Evolutionary conservation across 169 alveolate species (phyloP).

Genomic region (Plasmodium inui): DNA sequence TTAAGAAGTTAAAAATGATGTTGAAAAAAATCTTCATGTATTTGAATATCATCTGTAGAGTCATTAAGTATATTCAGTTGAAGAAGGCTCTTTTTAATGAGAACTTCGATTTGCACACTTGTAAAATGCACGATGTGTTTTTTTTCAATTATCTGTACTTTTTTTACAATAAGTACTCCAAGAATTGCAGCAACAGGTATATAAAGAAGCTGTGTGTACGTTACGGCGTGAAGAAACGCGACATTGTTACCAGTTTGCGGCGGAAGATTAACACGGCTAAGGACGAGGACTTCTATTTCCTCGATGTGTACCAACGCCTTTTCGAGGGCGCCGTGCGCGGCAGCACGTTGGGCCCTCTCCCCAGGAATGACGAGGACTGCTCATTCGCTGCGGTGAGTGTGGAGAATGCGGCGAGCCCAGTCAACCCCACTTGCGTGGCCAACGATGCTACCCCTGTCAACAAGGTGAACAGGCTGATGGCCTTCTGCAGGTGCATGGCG

Average conservation of each 20-base stretch:
- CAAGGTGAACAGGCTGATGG: conserved; percentile 2
- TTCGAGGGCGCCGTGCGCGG: conserved; percentile 3
- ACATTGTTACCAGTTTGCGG: neutral
- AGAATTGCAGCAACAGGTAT: conserved; percentile 30
- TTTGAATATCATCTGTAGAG: conserved; percentile 37
- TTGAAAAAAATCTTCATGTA: conserved; percentile 68
- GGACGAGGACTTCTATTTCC: conserved; percentile 40
- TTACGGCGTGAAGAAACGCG: conserved; percentile 5
- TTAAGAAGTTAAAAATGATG: conserved; percentile 40
- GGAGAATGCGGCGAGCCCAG: neutral
- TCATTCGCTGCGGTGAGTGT: neutral
- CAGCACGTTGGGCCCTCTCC: neutral
- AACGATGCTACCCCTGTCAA: neutral
- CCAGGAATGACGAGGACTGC: neutral
- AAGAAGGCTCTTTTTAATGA: conserved; percentile 51
- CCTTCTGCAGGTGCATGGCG: conserved; percentile 32
- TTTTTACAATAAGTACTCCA: conserved; percentile 66
- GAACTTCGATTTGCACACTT: conserved; percentile 50
- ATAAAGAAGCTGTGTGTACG: conserved; percentile 32
- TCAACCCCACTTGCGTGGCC: neutral
- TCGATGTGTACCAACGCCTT: conserved; percentile 34
- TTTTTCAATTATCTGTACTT: conserved; percentile 63
- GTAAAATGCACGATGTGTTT: conserved; percentile 72
- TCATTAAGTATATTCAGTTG: conserved; percentile 41
- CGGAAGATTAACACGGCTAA: neutral